Evolutionary conservation across 495 filamentous ascomycete species (phyloP).

Genomic region (Trichocladium antarcticum): DNA sequence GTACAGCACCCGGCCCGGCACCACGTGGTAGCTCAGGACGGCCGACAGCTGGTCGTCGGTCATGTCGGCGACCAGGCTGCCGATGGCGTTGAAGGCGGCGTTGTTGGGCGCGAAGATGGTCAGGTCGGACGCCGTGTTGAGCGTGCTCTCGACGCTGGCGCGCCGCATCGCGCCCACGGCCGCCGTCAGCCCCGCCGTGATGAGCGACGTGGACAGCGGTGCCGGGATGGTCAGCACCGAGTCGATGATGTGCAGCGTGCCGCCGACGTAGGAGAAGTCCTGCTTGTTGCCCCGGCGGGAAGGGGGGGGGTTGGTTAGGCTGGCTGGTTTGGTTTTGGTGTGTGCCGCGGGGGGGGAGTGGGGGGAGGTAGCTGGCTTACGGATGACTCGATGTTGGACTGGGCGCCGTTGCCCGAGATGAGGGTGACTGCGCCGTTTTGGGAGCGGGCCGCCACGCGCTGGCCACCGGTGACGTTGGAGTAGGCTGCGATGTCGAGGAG

Average conservation of each 20-base stretch:
- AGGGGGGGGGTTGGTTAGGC: not conserved
- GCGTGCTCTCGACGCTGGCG: conserved; percentile 30
- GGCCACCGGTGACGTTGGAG: conserved; percentile 35
- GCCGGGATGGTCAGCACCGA: conserved; percentile 44
- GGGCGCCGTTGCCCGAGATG: conserved; percentile 29
- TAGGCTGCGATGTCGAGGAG: conserved; percentile 41
- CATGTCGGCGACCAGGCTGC: conserved; percentile 38
- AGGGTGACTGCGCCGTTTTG: conserved; percentile 28
- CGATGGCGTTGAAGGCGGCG: conserved; percentile 48
- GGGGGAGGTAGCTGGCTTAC: conserved; percentile 12
- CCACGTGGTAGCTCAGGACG: conserved; percentile 49
- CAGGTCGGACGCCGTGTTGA: conserved; percentile 38
- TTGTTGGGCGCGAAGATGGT: conserved; percentile 55
- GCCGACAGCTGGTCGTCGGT: conserved; percentile 34
- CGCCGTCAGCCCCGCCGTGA: conserved; percentile 44
- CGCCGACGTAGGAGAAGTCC: conserved; percentile 51
- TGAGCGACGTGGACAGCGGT: conserved; percentile 39
- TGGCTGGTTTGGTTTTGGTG: not conserved
- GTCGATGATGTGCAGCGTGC: conserved; percentile 58
- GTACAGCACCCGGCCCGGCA: conserved; percentile 45
- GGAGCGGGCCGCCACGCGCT: conserved; percentile 26
- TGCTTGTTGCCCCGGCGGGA: conserved; percentile 3
- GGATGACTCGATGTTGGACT: conserved; percentile 26
- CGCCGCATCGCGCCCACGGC: conserved; percentile 44
- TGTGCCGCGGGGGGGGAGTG: conserved; percentile 8